Evolutionary conservation across 345 rosid genomes (phyloP).

Genomic region (Pelargonium nanum): DNA sequence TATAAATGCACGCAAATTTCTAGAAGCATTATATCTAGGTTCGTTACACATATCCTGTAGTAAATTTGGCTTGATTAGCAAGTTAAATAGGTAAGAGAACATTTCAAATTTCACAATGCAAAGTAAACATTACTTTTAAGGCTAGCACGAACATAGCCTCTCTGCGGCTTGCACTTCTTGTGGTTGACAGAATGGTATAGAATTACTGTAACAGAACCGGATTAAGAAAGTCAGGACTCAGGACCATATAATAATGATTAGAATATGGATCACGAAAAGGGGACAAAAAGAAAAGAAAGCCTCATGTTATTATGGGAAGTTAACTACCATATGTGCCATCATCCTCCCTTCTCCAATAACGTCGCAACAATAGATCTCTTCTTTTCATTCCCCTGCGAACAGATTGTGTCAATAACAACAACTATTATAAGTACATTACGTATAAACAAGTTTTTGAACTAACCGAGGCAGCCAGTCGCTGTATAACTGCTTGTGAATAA

Average conservation of each 20-base stretch:
- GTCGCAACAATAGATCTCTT: slow-evolving; percentile 72
- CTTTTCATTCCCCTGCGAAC: slow-evolving; percentile 78
- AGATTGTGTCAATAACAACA: too few species aligned
- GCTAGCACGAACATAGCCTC: slow-evolving; percentile 79
- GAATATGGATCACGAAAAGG: too few species aligned
- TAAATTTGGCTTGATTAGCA: too few species aligned
- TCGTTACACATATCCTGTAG: too few species aligned
- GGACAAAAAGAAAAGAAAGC: background rate
- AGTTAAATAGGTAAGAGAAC: too few species aligned
- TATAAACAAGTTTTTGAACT: slow-evolving; percentile 13
- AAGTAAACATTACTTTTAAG: slow-evolving; percentile 96
- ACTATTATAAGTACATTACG: too few species aligned
- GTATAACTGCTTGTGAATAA: slow-evolving; percentile 74
- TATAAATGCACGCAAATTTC: too few species aligned
- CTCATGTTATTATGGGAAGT: slow-evolving; percentile 6
- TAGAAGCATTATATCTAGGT: too few species aligned
- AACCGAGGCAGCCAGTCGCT: slow-evolving; percentile 85
- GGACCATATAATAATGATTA: too few species aligned
- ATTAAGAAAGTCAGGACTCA: too few species aligned
- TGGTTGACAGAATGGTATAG: slow-evolving; percentile 87
- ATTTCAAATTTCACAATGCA: too few species aligned
- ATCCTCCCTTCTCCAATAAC: slow-evolving; percentile 97
- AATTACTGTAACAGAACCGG: slow-evolving; percentile 49
- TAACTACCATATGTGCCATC: slow-evolving; percentile 84
- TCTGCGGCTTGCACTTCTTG: slow-evolving; percentile 78